These are phyloP conservation scores for Myotisia sp. DNA, from an alignment of 2,329 filamentous ascomycete species.

Conservation along the genomic window DNA sequence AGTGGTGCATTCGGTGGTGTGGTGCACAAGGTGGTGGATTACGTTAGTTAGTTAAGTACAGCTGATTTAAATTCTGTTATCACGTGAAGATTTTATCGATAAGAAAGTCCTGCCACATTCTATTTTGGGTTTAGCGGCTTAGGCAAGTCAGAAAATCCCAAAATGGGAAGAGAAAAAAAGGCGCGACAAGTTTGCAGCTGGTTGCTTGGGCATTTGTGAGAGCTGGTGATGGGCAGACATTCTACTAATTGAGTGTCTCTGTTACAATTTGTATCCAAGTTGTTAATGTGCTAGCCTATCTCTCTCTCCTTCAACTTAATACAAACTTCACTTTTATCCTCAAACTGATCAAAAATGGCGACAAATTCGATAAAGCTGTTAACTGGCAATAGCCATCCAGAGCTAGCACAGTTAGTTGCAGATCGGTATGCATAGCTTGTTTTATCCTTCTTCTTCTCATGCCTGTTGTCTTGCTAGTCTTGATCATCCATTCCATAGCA, in stretches of 20 bases:
- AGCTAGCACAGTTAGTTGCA: constrained; percentile 55
- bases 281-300: constrained; percentile 1
- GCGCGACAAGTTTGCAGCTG: not conserved
- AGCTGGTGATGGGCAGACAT: not conserved
- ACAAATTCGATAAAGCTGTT: constrained; percentile 61
- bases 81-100: not conserved
- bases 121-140: not conserved
- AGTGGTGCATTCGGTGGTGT: not conserved
- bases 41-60: too few species aligned
- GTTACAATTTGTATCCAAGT: not conserved
- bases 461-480: not conserved
- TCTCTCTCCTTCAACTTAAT: not conserved
- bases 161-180: not conserved
- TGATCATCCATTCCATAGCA: too few species aligned
- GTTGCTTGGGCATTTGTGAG: not conserved
- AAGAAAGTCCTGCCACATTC: constrained; percentile 3
- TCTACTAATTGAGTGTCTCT: not conserved
- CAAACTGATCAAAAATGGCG: constrained; percentile 40
- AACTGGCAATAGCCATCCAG: constrained; percentile 61
- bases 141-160: not conserved
- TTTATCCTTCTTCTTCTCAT: not conserved
- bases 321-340: not conserved
- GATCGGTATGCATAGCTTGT: constrained; percentile 51
- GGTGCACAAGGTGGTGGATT: too few species aligned
- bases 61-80: not conserved